These are phyloP conservation scores for Ormosia semicastrata DNA, from an alignment of 306 rosid genomes.

Conservation along the genomic window DNA sequence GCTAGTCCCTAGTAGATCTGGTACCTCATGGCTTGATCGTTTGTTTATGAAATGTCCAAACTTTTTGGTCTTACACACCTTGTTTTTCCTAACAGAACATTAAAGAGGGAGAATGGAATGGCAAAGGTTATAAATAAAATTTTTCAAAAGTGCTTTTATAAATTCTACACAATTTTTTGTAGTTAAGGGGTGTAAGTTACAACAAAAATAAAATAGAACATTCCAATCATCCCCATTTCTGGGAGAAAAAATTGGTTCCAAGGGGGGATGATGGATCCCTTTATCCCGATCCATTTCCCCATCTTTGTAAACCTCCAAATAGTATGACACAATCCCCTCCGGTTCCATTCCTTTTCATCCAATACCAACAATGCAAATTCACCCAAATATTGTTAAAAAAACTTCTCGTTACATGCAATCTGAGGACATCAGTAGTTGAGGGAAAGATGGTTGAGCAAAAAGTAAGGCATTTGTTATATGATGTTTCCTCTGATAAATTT, in stretches of 20 bases:
- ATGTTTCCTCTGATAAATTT: not conserved
- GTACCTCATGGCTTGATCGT: not conserved
- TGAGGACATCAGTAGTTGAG: not conserved
- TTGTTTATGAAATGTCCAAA: not conserved
- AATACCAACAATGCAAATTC: not conserved
- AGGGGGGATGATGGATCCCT: not conserved
- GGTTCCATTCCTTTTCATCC: not conserved
- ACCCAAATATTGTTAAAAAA: not conserved
- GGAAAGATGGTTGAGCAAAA: too few relatives aligned
- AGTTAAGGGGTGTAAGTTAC: not conserved
- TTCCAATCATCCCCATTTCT: not conserved
- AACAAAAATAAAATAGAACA: not conserved
- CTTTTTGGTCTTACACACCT: not conserved
- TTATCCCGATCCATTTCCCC: not conserved
- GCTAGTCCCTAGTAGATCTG: not conserved
- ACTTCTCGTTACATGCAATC: not conserved
- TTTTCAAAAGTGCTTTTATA: not conserved
- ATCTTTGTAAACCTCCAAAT: not conserved
- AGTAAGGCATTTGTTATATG: not conserved
- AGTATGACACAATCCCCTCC: not conserved
- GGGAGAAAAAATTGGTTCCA: not conserved
- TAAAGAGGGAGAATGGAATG: not conserved
- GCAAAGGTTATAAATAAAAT: not conserved
- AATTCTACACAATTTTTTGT: not conserved
- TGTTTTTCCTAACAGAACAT: not conserved